Base-by-base conservation (phyloP, 805 yeast species). In the Candida fluviatilis region DNA sequence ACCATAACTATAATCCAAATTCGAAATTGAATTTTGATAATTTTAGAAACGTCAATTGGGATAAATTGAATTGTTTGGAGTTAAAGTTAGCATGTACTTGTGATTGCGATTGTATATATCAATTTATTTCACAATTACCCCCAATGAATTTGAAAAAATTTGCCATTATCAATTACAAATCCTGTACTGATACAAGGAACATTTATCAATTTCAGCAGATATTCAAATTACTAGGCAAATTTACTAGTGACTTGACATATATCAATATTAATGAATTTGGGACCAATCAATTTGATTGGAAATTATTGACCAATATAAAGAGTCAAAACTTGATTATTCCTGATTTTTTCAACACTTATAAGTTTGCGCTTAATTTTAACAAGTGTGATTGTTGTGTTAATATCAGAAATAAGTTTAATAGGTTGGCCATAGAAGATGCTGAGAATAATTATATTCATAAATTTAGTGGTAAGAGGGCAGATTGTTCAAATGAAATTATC, bases 341-440 rank as follows among this genome's bases (percentile, higher is more conserved):
- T 21, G 35, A 33, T 23, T 33, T 33, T 15, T 33, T 33, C 17
- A 21, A 18, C n/a, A 33, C 23, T n/a, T 33, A 33, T 23, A 33
- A 33, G 6, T 33, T 23, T n/a, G 6, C 34, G 8, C 5, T 8
- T 4, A 31, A 31, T n/a, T 31, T 31, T 18, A 31, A 31, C 19
- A 7, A 18, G 10, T 31, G 34, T 31, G 23, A 31, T 12, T 31
- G 34, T 14, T 31, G 34, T 31, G 14, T 8, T 17, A 11, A 17
- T 12, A 17, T 18, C 8, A 16, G 34, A 31, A 31, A 15, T 7
- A 12, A 17, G n/a, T 31, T 31, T 18, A 31, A 31, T 18, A 12
- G 12, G 8, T 18, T 31, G 11, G 34, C 34, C 12, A 18, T 17
- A 5, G 24, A 15, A 15, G 34, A 17, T 31, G 18, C 32, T 10